phyloP scores from a whole-genome alignment of 2,329 filamentous ascomycete species.

The Neonectria hederae region DNA sequence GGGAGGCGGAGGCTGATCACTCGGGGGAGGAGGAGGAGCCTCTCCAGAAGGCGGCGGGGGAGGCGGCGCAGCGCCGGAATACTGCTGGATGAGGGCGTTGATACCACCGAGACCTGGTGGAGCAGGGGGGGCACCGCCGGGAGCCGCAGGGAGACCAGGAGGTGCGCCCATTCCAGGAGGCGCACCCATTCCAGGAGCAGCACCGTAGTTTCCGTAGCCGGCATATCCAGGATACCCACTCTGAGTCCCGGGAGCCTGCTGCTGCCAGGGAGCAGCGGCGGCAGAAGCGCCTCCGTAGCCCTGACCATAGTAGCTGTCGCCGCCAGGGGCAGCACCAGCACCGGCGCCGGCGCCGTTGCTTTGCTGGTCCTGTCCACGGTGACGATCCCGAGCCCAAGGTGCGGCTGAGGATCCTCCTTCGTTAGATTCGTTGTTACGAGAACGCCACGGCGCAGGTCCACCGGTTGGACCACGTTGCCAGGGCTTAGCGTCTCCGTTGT shows the following conservation, averaged over 20 bases:
- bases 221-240: conserved; percentile 66
- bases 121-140: conserved; percentile 60
- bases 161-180: conserved; percentile 54
- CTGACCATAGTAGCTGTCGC: conserved; percentile 45
- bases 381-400: conserved; percentile 71
- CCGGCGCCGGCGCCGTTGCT: conserved; percentile 35
- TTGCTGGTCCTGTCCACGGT: conserved; percentile 56
- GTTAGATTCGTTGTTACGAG: conserved; percentile 62
- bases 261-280: conserved; percentile 60
- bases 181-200: conserved; percentile 54
- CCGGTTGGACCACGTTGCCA: conserved; percentile 90
- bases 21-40: conserved; percentile 70
- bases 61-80: conserved; percentile 62
- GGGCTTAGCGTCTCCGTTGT: conserved; percentile 75
- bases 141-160: conserved; percentile 53
- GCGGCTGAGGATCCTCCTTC: conserved; percentile 60
- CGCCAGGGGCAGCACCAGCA: conserved; percentile 30
- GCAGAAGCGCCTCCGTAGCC: conserved; percentile 43
- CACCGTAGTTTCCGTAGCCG: conserved; percentile 60
- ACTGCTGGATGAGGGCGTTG: conserved; percentile 74
- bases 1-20: conserved; percentile 70
- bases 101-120: conserved; percentile 67
- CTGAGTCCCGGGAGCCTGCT: conserved; percentile 62
- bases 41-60: conserved; percentile 68
- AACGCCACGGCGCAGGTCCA: conserved; percentile 83